Base-by-base conservation (phyloP, 192 early-diverging fungal species). In the Coemansia sp. region DNA sequence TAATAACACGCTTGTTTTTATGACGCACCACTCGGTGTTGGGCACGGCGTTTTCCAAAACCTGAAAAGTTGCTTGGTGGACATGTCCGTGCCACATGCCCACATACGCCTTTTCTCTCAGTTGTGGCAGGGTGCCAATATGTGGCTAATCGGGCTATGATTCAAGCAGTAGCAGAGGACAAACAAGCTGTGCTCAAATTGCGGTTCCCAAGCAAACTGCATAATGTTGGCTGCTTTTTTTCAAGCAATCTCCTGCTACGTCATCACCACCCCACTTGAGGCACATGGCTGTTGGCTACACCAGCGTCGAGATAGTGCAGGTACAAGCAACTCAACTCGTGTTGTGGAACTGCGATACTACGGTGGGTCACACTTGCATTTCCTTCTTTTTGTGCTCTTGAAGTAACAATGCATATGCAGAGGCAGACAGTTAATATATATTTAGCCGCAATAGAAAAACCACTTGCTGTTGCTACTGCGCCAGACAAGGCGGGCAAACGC, bases 341-440 rank as follows among this genome's bases (percentile, higher is more conserved):
- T 21, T 20, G 43, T 18, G 28, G 26, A 55, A 55, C 51, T 55
- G 51, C 51, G 51, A 28, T 55, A n/a, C 51, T 55, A 55, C 51
- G 28, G 51, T 55, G 28, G 24, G 33, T n/a, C 28, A 28, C 43
- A 46, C 43, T 46, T 31, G 10, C 28, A 55, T 55, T 55, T n/a
- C 13, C 16, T 16, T 51, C 13, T 28, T 50, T 35, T 57, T 35
- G 55, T 16, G 55, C 31, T 1, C 55, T 8, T 58, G 56, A 18
- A 58, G 56, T 58, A 58, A 58, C 56, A 36, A 58, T 58, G 56
- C 35, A 58, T 58, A 58, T 58, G 56, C 56, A 23, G n/a, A n/a
- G 56, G 2, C 56, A 35, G 13, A 35, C 56, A 58, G 56, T 58
- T 58, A 58, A 35, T 58, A 20, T 58, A 18, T 21, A 58, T 21